phyloP scores from a whole-genome alignment of 306 rosid genomes.

The Acacia crassicarpa region DNA sequence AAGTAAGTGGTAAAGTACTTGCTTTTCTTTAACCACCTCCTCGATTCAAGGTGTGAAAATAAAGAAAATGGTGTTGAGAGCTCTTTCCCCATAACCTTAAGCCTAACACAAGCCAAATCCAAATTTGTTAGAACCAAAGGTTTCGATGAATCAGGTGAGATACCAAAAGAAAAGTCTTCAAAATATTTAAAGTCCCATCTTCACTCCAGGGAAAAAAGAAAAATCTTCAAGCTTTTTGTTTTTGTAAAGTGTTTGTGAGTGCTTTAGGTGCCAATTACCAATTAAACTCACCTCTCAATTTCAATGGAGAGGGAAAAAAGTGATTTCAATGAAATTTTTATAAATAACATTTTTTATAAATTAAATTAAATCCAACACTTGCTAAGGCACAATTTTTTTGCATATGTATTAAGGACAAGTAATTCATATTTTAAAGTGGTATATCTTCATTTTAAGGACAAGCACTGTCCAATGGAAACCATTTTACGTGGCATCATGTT shows the following conservation, averaged over 20 bases:
- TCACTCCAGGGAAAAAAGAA: too few species aligned
- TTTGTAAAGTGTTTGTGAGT: slow-evolving; percentile 18
- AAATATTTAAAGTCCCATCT: slow-evolving; percentile 14
- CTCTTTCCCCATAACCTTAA: too few species aligned
- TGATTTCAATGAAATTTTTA: not conserved
- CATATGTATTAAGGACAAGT: not conserved
- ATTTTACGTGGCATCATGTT: not conserved
- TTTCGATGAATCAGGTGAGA: too few species aligned
- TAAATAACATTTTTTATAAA: too few species aligned
- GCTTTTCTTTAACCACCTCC: too few species aligned
- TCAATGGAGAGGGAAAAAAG: not conserved
- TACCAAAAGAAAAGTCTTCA: slow-evolving; percentile 10
- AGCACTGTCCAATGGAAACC: not conserved
- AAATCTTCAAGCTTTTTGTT: too few species aligned
- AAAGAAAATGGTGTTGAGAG: too few species aligned
- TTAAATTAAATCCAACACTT: too few species aligned
- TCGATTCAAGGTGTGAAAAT: too few species aligned
- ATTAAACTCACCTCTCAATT: not conserved
- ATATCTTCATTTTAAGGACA: not conserved
- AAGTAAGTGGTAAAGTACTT: too few species aligned
- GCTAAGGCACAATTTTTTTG: not conserved
- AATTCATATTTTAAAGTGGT: not conserved
- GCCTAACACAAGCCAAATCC: too few species aligned
- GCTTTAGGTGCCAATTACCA: slow-evolving; percentile 31
- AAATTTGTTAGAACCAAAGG: too few species aligned